Evolutionary conservation across 129 eudicot genomes (phyloP).

Genomic region (Deinandra increscens): DNA sequence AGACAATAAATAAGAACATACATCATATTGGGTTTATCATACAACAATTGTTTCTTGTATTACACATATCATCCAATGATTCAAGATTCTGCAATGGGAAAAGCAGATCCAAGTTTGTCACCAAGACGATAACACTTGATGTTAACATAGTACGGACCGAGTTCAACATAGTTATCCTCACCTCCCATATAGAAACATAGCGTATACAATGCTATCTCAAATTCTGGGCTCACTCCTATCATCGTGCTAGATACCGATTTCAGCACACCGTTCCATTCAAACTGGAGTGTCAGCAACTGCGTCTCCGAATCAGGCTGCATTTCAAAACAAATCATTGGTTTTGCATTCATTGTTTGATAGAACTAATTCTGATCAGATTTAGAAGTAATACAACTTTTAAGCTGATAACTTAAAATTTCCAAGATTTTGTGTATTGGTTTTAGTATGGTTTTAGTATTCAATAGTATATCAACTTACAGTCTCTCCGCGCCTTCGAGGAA

Average conservation of each 20-base stretch:
- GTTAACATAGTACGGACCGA: slow-evolving; percentile 86
- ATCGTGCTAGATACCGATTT: slow-evolving; percentile 87
- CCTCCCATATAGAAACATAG: slow-evolving; percentile 76
- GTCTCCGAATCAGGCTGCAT: slow-evolving; percentile 94
- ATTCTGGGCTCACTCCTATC: slow-evolving; percentile 97
- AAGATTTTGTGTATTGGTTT: neutral
- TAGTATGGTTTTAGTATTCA: neutral
- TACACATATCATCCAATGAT: neutral
- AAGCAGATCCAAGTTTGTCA: slow-evolving; percentile 86
- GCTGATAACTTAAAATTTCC: too few relatives aligned
- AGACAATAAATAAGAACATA: too few relatives aligned
- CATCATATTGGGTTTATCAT: neutral
- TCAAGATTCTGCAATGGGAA: slow-evolving; percentile 77
- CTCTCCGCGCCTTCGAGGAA: slow-evolving; percentile 87
- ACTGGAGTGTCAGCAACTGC: slow-evolving; percentile 82
- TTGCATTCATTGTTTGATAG: neutral
- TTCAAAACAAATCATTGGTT: neutral
- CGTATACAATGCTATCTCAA: slow-evolving; percentile 82
- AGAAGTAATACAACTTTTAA: too few relatives aligned
- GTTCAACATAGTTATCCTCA: slow-evolving; percentile 73
- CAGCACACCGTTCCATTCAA: slow-evolving; percentile 92
- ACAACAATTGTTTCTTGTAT: slow-evolving; percentile 8
- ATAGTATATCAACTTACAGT: slow-evolving; percentile 47
- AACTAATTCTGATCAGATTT: too few relatives aligned
- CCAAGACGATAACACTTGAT: slow-evolving; percentile 90